Base-by-base conservation (phyloP, 352 stramenopile species). In the Pythium dissimile region DNA sequence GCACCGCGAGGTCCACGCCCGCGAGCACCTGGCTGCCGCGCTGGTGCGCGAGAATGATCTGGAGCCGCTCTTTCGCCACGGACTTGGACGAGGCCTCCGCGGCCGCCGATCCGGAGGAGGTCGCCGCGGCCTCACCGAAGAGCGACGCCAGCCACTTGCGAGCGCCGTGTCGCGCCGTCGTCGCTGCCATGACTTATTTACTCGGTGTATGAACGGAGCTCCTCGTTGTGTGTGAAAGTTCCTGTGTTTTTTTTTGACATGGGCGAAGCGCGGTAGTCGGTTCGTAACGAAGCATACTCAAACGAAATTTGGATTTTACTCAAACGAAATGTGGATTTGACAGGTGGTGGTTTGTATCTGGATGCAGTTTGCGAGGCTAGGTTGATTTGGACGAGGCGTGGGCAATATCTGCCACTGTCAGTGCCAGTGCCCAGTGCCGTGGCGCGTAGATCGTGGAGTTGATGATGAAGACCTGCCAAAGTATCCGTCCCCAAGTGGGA, bases 21-120 rank as follows among this genome's bases (percentile, higher is more conserved):
- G 84, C 80, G 28, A 95, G 78, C 69, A 93, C 77, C 47, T 93
- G 84, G 24, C 71, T 88, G 58, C 86, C 86, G 31, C 86, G 80
- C 61, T 95, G 86, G 61, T 95, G 86, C 61, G 86, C 84, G 31
- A 95, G 62, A 46, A 95, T 95, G 65, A 95, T 95, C 72, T 95
- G 86, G 57, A 95, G 65, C 9, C 86, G 80, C 64, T 95, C 86
- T 61, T 95, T 95, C 26, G 80, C 86, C 42, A 95, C 78, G 0
- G 84, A 89, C 59, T 92, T 92, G 66, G 84, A 90, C 12, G 71
- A 79, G 13, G 56, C 66, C 5, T 76, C 69, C 9, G 53, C 27
- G 0, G 53, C 44, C 1, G 47, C 51, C 1, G 63, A 46, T 24
- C 53, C 48, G 1, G 50, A 43, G 0, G 67, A 46, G 28, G 64